Evolutionary conservation across 148 eudicot genomes (phyloP).

Genomic region (Drosera capensis): DNA sequence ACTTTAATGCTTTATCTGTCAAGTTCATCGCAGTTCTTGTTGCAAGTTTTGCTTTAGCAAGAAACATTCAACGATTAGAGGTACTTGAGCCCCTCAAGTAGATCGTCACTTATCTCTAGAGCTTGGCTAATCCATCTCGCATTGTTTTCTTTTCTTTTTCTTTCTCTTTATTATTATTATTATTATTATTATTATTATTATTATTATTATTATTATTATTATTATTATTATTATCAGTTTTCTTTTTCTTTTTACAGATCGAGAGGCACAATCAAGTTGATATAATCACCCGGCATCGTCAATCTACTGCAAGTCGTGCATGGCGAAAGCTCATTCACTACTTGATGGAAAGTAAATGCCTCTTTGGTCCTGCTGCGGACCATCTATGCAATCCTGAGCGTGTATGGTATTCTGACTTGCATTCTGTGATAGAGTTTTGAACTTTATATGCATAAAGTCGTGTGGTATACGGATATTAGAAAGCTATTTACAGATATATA

Average conservation of each 20-base stretch:
- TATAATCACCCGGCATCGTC: constrained; percentile 44
- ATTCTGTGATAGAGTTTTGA: neutral
- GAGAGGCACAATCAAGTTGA: constrained; percentile 81
- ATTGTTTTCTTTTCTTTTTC: too few relatives aligned
- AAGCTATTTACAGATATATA: too few relatives aligned
- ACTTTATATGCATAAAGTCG: too few relatives aligned
- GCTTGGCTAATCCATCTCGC: too few relatives aligned
- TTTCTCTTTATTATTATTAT: too few relatives aligned
- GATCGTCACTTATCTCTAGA: too few relatives aligned
- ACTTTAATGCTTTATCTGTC: constrained; percentile 81
- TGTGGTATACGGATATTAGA: too few relatives aligned
- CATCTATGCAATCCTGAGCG: constrained; percentile 45
- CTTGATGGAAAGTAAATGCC: constrained; percentile 73
- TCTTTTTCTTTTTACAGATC: constrained; percentile 34
- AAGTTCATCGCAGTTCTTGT: constrained; percentile 92
- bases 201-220: too few relatives aligned
- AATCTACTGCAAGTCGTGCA: constrained; percentile 63
- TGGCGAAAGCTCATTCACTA: constrained; percentile 93
- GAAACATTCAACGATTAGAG: constrained; percentile 98
- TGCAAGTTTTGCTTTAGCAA: constrained; percentile 91
- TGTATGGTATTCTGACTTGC: constrained; percentile 24
- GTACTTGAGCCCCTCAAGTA: constrained; percentile 18
- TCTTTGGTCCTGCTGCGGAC: constrained; percentile 68
- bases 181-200: too few relatives aligned
- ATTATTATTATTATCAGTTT: too few relatives aligned